A percentile compares a stretch with the other conserved stretches of the same genome.
These are phyloP conservation scores for Leptomonas pyrrhocoris DNA, from an alignment of 208 protist genomes.

Conservation along the genomic window DNA sequence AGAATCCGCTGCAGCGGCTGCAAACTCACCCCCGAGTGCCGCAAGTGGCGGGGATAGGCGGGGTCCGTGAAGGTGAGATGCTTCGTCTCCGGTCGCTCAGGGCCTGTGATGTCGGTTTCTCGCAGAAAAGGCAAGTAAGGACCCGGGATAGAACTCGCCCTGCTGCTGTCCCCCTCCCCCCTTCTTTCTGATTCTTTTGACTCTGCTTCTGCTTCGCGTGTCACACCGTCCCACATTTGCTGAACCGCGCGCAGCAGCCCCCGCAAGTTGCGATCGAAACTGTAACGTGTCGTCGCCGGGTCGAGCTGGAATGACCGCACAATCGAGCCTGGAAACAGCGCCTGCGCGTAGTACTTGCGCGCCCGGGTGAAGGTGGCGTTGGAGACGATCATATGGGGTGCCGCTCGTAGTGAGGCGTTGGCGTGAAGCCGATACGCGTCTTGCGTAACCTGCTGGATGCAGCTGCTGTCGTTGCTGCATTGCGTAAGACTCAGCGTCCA, in stretches of 20 bases:
- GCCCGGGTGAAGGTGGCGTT: constrained; percentile 29
- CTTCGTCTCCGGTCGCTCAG: neutral
- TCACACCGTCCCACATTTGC: constrained; percentile 40
- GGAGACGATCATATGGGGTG: constrained; percentile 39
- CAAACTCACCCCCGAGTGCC: constrained; percentile 19
- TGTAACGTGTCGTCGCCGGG: neutral
- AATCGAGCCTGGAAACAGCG: constrained; percentile 32
- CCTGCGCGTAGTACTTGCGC: constrained; percentile 25
- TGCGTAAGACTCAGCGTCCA: neutral
- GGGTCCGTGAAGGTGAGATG: neutral
- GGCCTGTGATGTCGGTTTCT: constrained; percentile 9
- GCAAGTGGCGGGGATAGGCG: constrained; percentile 5
- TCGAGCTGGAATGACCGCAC: constrained; percentile 39
- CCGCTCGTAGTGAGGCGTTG: constrained; percentile 27
- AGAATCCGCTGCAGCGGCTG: constrained; percentile 31
- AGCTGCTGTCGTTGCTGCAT: constrained; percentile 8
- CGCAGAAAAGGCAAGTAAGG: constrained; percentile 9
- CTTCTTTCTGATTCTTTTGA: no score
- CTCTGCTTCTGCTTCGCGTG: constrained; percentile 5
- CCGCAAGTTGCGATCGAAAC: constrained; percentile 17
- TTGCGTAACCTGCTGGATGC: constrained; percentile 14
- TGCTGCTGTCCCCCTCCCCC: neutral
- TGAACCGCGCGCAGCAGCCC: constrained; percentile 31
- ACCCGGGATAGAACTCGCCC: neutral
- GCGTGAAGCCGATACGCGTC: constrained; percentile 25